These are phyloP conservation scores for Persicaria maculosa DNA, from an alignment of 148 eudicot genomes.

Conservation along the genomic window DNA sequence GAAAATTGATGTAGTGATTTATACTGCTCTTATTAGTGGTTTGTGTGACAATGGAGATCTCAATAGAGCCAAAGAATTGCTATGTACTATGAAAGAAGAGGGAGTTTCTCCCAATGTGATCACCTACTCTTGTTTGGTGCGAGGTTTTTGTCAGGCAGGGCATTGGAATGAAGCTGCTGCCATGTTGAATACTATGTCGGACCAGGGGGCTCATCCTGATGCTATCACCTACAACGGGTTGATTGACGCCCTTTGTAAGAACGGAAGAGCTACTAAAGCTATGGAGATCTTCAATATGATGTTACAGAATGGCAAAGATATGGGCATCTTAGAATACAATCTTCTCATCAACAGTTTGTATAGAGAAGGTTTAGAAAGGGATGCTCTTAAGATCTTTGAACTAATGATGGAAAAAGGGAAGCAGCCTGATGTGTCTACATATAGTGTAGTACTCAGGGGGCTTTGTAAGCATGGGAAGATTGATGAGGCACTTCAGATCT, in stretches of 20 bases:
- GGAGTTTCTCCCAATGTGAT: slow-evolving; percentile 46
- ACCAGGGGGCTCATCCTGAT: slow-evolving; percentile 44
- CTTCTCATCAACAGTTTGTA: slow-evolving; percentile 44
- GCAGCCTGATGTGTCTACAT: slow-evolving; percentile 38
- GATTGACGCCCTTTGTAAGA: slow-evolving; percentile 46
- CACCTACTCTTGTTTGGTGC: slow-evolving; percentile 36
- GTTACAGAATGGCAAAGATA: slow-evolving; percentile 48
- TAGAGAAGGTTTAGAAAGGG: slow-evolving; percentile 36
- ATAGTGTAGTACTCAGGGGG: slow-evolving; percentile 37
- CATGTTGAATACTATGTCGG: slow-evolving; percentile 40
- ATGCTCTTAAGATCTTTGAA: slow-evolving; percentile 40
- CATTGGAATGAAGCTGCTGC: slow-evolving; percentile 41
- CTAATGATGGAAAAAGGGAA: slow-evolving; percentile 50
- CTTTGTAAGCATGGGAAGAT: slow-evolving; percentile 49
- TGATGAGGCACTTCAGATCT: slow-evolving; percentile 47
- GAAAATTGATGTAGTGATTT: slow-evolving; percentile 34
- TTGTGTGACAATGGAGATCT: slow-evolving; percentile 38
- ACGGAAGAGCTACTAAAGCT: slow-evolving; percentile 40
- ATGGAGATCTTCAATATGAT: slow-evolving; percentile 46
- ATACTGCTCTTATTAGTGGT: slow-evolving; percentile 48
- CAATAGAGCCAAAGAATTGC: slow-evolving; percentile 34
- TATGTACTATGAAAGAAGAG: slow-evolving; percentile 38
- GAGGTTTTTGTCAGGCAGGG: slow-evolving; percentile 39
- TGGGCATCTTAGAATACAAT: slow-evolving; percentile 34
- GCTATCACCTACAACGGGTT: slow-evolving; percentile 36